Evolutionary conservation across 2,329 filamentous ascomycete species (phyloP), one percentile per base, ranked within the genome.

Genomic region (Fusarium newnesense): DNA sequence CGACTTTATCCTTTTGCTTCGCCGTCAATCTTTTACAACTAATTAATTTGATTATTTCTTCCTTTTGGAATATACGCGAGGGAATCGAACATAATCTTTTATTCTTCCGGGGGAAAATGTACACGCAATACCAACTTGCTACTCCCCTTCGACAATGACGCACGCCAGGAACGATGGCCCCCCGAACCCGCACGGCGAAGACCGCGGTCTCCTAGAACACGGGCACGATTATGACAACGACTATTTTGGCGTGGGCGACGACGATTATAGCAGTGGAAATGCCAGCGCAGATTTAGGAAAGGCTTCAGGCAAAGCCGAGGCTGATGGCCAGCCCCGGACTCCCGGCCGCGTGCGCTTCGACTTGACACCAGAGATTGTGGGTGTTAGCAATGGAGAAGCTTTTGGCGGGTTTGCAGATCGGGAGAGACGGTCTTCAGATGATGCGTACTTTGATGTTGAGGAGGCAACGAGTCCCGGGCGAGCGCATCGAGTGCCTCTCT

Each of bases 341-440:
- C 88, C 92, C 13, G 92, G 93, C 79, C 88, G 93, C 32, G 94
- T 96, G 50, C 91, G 92, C 74, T 96, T 96, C 82, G 91, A 92
- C 76, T 83, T 90, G 59, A 84, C 81, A 24, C 86, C 86, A 28
- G 85, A 84, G 73, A 82, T 87, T 34, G 80, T 83, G 49, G 78
- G 78, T 65, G 75, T 75, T 46, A 75, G 76, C 36, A 77, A 76
- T 30, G 73, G 65, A 61, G 46, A 70, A 40, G 59, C 60, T 16
- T 73, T 64, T 34, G 58, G 60, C 30, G 36, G 72, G 32, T 32
- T 76, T 50, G 39, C 49, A 30, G 73, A 73, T 13, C 68, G 70
- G 11, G 57, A 63, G 28, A 58, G 69, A 52, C 67, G 75, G 18
- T 72, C 75, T 39, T 77, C 75, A 26, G 80, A 82, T 46, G 76